Percentiles rank a stretch among this genome's conserved stretches.
phyloP scores from a whole-genome alignment of 495 filamentous ascomycete genomes.

The Aspergillus panamensis region DNA sequence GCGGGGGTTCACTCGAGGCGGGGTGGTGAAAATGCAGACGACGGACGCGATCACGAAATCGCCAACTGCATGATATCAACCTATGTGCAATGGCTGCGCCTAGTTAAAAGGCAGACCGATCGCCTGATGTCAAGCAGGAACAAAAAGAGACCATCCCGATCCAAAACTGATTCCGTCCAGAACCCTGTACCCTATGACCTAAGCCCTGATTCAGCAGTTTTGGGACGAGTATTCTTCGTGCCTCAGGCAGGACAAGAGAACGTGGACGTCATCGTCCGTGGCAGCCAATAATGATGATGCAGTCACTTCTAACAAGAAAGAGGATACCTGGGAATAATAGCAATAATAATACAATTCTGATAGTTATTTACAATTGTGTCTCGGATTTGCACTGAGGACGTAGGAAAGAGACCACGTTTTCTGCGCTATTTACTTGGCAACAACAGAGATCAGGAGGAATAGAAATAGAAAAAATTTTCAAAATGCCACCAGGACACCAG shows the following conservation, averaged over 20 bases:
- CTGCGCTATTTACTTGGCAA: neutral
- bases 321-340: no score
- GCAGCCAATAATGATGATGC: neutral
- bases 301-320: neutral
- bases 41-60: no score
- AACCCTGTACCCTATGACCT: slow-evolving; percentile 39
- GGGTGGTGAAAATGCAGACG: neutral
- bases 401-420: neutral
- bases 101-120: neutral
- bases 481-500: slow-evolving; percentile 13
- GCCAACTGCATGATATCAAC: neutral
- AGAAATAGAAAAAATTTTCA: slow-evolving; percentile 1
- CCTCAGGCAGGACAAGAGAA: neutral
- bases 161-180: neutral
- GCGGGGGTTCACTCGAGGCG: neutral
- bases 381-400: no score
- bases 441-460: neutral
- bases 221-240: neutral
- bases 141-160: neutral
- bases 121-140: neutral
- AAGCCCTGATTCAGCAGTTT: slow-evolving; percentile 21
- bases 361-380: neutral
- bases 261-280: slow-evolving; percentile 8
- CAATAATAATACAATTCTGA: neutral
- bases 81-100: no score